Percentiles rank a stretch among this genome's conserved stretches.
Evolutionary conservation across 1,284 basidiomycete species (phyloP).

Genomic region (Boletus smithii): DNA sequence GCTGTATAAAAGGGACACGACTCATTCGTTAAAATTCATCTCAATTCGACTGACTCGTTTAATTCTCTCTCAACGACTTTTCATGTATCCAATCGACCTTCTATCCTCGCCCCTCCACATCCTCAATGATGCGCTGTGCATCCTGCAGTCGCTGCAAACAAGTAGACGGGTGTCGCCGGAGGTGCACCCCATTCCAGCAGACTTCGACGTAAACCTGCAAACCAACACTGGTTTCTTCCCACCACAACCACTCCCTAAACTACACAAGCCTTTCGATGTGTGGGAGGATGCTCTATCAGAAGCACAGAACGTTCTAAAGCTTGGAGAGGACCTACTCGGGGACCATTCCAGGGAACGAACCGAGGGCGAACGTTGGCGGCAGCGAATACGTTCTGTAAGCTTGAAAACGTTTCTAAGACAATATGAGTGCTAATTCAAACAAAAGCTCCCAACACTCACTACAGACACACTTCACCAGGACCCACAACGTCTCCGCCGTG

Average conservation of each 20-base stretch:
- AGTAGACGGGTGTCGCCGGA: slow-evolving; percentile 21
- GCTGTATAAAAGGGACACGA: slow-evolving; percentile 33
- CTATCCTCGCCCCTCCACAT: slow-evolving; percentile 38
- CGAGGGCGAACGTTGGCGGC: slow-evolving; percentile 66
- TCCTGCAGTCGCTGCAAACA: slow-evolving; percentile 29
- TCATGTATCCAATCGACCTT: slow-evolving; percentile 36
- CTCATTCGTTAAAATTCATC: neutral
- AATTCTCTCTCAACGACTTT: slow-evolving; percentile 5
- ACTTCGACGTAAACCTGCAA: slow-evolving; percentile 73
- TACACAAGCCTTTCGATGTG: slow-evolving; percentile 54
- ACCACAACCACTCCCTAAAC: slow-evolving; percentile 55
- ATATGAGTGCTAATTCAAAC: slow-evolving; percentile 17
- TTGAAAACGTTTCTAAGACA: slow-evolving; percentile 2
- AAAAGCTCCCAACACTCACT: slow-evolving; percentile 68
- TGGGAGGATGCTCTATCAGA: slow-evolving; percentile 73
- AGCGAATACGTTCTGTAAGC: slow-evolving; percentile 60
- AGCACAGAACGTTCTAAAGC: slow-evolving; percentile 55
- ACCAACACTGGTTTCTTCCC: slow-evolving; percentile 92
- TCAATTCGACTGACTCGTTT: slow-evolving; percentile 6
- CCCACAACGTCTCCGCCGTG: slow-evolving; percentile 69
- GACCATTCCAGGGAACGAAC: slow-evolving; percentile 48
- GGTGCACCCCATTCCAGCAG: slow-evolving; percentile 34
- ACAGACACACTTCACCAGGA: slow-evolving; percentile 51
- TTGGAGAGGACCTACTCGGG: slow-evolving; percentile 58
- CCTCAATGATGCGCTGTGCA: slow-evolving; percentile 28